A percentile compares a stretch with the other conserved stretches of the same genome.
phyloP scores from a whole-genome alignment of 805 yeast genomes.

The Danielozyma ontarioensis region DNA sequence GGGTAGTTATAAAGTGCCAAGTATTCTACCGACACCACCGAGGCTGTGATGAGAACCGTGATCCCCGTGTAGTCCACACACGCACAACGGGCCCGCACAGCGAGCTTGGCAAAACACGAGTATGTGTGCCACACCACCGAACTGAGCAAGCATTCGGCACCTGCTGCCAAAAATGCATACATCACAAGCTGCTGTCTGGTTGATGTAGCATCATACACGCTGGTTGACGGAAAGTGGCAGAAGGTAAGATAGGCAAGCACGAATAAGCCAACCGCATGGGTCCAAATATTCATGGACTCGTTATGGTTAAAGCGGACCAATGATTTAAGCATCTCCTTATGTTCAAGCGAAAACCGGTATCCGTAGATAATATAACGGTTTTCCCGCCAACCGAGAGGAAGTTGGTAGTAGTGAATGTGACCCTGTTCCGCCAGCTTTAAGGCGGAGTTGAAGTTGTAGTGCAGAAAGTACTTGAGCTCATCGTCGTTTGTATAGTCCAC shows the following conservation, averaged over 20 bases:
- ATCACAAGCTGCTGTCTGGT: slow-evolving; percentile 48
- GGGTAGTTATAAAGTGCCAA: slow-evolving; percentile 65
- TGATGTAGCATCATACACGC: slow-evolving; percentile 37
- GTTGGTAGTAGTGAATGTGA: slow-evolving; percentile 62
- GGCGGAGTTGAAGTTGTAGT: slow-evolving; percentile 37
- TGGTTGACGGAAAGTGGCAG: slow-evolving; percentile 60
- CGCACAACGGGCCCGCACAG: slow-evolving; percentile 69
- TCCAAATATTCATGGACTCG: slow-evolving; percentile 91
- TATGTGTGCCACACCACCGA: slow-evolving; percentile 92
- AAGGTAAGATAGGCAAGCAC: slow-evolving; percentile 52
- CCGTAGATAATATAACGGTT: slow-evolving; percentile 81
- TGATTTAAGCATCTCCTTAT: slow-evolving; percentile 53
- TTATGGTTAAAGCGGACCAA: slow-evolving; percentile 64
- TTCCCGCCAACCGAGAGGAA: slow-evolving; percentile 92
- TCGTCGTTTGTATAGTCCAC: slow-evolving; percentile 18
- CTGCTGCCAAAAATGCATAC: slow-evolving; percentile 63
- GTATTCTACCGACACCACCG: slow-evolving; percentile 82
- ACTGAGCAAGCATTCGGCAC: slow-evolving; percentile 69
- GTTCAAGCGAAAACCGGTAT: slow-evolving; percentile 73
- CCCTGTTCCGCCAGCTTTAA: slow-evolving; percentile 20
- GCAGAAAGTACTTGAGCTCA: slow-evolving; percentile 24
- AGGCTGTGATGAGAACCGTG: slow-evolving; percentile 82
- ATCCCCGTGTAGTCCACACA: slow-evolving; percentile 96
- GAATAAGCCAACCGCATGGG: slow-evolving; percentile 72
- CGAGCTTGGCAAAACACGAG: slow-evolving; percentile 63